phyloP scores from a whole-genome alignment of 371 early-diverging fungal species.

The Apophysomyces trapeziformis region DNA sequence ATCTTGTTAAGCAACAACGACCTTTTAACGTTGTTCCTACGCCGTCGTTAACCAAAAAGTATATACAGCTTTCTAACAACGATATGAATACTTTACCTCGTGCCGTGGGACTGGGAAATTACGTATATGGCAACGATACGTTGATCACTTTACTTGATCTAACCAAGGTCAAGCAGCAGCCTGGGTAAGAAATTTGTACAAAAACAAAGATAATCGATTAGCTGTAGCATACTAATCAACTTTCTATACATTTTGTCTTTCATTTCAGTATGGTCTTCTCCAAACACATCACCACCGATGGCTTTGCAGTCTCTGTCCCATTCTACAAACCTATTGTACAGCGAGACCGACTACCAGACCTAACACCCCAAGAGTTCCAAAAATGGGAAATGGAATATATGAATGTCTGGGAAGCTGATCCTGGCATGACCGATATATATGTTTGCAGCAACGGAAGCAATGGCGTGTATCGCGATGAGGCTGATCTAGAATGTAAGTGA shows the following conservation, averaged over 20 bases:
- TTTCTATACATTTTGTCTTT: neutral
- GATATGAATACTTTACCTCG: too few relatives aligned
- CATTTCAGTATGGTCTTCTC: neutral
- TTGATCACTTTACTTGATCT: too few relatives aligned
- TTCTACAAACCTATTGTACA: neutral
- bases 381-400: neutral
- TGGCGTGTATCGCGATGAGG: neutral
- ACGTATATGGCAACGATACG: too few relatives aligned
- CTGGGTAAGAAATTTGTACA: neutral
- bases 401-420: neutral
- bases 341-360: neutral
- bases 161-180: neutral
- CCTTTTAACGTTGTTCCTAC: neutral
- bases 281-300: neutral
- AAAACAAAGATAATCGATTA: neutral
- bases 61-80: too few relatives aligned
- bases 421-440: neutral
- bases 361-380: neutral
- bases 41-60: neutral
- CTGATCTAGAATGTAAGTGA: neutral
- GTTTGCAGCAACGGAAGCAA: constrained; percentile 3
- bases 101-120: too few relatives aligned
- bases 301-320: neutral
- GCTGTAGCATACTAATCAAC: neutral
- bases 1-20: neutral